phyloP scores from a whole-genome alignment of 768 basidiomycete genomes.

The Leccinum aurantiacum region DNA sequence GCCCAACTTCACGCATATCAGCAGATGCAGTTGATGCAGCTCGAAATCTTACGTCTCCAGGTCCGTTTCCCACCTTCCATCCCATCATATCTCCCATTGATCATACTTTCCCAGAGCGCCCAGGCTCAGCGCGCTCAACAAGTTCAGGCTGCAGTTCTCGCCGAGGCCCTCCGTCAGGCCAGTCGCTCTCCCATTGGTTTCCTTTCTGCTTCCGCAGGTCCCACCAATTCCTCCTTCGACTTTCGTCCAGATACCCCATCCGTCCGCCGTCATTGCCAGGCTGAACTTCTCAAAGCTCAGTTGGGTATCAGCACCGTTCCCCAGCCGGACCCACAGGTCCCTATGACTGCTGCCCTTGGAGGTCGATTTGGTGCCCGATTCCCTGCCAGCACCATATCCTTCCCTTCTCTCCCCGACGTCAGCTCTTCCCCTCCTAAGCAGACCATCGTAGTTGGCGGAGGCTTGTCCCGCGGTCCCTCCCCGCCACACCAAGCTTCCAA shows the following conservation, averaged over 20 bases:
- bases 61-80: slow-evolving; percentile 36
- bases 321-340: slow-evolving; percentile 56
- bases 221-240: slow-evolving; percentile 63
- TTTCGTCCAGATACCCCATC: slow-evolving; percentile 57
- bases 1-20: slow-evolving; percentile 66
- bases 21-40: slow-evolving; percentile 77
- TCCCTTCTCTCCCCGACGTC: slow-evolving; percentile 42
- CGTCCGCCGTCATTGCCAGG: slow-evolving; percentile 67
- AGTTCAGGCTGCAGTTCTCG: slow-evolving; percentile 69
- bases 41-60: slow-evolving; percentile 82
- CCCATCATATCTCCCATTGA: slow-evolving; percentile 11
- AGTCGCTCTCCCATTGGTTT: slow-evolving; percentile 32
- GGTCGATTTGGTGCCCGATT: slow-evolving; percentile 72
- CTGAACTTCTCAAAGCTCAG: slow-evolving; percentile 63
- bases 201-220: slow-evolving; percentile 74
- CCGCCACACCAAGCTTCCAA: slow-evolving; percentile 39
- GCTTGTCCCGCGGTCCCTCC: slow-evolving; percentile 62
- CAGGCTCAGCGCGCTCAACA: slow-evolving; percentile 63
- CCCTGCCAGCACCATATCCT: slow-evolving; percentile 39
- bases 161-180: slow-evolving; percentile 52
- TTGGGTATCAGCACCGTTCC: slow-evolving; percentile 40
- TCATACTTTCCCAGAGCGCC: slow-evolving; percentile 45
- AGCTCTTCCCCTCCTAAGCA: slow-evolving; percentile 46
- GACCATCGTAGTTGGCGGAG: slow-evolving; percentile 71
- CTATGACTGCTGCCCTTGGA: slow-evolving; percentile 79